These are phyloP conservation scores for Hypholoma sublateritium DNA, from an alignment of 768 basidiomycete species.

Conservation along the genomic window DNA sequence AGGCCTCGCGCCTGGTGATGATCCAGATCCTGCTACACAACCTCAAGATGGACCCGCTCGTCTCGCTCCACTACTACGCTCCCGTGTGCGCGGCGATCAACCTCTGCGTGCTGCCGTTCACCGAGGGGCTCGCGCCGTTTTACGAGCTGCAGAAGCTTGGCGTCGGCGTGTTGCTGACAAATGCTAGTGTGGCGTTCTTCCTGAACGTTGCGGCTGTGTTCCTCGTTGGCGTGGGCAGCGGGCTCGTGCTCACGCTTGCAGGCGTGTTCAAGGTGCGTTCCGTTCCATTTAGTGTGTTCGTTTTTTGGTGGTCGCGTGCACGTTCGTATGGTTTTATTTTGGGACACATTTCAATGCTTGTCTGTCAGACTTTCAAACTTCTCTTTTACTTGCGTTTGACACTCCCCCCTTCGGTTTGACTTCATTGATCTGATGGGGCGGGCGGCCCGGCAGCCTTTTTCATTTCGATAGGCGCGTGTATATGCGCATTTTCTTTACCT, in stretches of 20 bases:
- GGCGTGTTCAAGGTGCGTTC: slow-evolving; percentile 83
- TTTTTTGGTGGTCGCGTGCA: slow-evolving; percentile 1
- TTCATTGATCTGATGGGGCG: too few relatives aligned
- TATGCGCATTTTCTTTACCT: too few relatives aligned
- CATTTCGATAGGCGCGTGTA: too few relatives aligned
- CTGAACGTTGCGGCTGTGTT: slow-evolving; percentile 95
- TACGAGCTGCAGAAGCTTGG: slow-evolving; percentile 66
- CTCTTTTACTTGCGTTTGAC: background rate
- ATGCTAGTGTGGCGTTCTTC: slow-evolving; percentile 85
- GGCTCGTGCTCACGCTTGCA: slow-evolving; percentile 87
- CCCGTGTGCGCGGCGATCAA: slow-evolving; percentile 94
- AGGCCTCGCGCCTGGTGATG: slow-evolving; percentile 92
- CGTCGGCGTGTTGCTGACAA: slow-evolving; percentile 71
- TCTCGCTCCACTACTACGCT: slow-evolving; percentile 94
- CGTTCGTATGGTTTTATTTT: background rate
- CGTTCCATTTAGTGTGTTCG: background rate
- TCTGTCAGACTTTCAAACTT: background rate
- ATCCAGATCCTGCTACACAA: slow-evolving; percentile 94
- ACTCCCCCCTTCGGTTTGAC: too few relatives aligned
- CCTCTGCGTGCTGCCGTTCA: slow-evolving; percentile 82
- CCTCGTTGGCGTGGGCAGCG: slow-evolving; percentile 85
- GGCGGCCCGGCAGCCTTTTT: too few relatives aligned
- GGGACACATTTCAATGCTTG: background rate
- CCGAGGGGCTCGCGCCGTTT: slow-evolving; percentile 86
- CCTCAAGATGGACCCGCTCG: slow-evolving; percentile 96